Percentiles rank a stretch among this genome's conserved stretches.
Conservation (phyloP, 768 basidiomycete species). For the Lentinula edodes region DNA sequence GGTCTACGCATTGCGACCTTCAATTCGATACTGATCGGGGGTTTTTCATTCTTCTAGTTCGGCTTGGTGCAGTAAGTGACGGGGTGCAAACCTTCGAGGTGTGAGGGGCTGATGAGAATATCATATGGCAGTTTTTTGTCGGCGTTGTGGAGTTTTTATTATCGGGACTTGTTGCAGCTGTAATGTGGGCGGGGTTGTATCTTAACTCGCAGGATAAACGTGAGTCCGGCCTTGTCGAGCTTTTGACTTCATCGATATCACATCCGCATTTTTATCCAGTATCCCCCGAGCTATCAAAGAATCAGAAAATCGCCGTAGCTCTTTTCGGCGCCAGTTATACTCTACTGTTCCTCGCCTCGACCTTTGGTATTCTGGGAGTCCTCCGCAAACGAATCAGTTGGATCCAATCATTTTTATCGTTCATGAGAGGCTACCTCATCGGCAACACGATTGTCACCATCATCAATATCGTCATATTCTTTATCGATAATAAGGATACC, state of each 20-base stretch:
- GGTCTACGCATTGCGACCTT: neutral
- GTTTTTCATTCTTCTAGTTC: neutral
- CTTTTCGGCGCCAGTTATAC: neutral
- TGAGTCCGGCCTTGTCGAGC: neutral
- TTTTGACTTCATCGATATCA: neutral
- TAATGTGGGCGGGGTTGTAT: neutral
- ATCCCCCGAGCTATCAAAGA: neutral
- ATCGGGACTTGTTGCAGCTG: neutral
- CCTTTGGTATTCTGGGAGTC: neutral
- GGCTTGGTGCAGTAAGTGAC: conserved; percentile 1
- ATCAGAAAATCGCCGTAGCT: neutral
- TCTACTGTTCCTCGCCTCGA: neutral
- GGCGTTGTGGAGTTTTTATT: neutral
- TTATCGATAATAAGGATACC: neutral
- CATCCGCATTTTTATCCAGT: neutral
- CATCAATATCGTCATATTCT: conserved; percentile 2
- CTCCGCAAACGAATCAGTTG: neutral
- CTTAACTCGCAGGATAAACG: neutral
- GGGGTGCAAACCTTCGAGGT: neutral
- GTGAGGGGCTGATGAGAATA: neutral
- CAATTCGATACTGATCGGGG: neutral
- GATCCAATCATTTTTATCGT: neutral
- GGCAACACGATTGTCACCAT: neutral
- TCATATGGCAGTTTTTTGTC: neutral
- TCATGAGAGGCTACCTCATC: neutral